phyloP scores from a whole-genome alignment of 2,329 filamentous ascomycete species.

The Sporothrix luriei region DNA sequence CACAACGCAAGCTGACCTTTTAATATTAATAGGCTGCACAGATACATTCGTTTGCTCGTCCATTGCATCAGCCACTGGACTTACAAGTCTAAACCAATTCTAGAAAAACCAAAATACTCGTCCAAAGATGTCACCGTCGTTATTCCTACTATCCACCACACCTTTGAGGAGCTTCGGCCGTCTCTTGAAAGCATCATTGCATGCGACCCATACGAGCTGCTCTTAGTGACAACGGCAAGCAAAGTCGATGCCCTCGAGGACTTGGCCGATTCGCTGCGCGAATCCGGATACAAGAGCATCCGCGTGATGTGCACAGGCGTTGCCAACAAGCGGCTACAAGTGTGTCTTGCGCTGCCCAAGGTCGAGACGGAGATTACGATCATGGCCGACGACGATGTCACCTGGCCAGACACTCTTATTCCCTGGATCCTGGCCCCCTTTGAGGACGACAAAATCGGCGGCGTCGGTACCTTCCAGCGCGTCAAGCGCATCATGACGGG shows the following conservation, averaged over 20 bases:
- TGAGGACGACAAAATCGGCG: conserved; percentile 79
- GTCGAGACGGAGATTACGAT: conserved; percentile 83
- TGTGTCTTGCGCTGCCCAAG: conserved; percentile 85
- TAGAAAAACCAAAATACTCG: conserved; percentile 76
- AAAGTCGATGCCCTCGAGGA: conserved; percentile 70
- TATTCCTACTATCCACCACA: conserved; percentile 87
- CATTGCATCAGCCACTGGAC: conserved; percentile 84
- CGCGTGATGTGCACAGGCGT: conserved; percentile 76
- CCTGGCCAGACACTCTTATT: conserved; percentile 82
- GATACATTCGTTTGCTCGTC: conserved; percentile 82
- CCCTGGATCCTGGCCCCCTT: conserved; percentile 94
- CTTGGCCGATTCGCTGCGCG: conserved; percentile 63
- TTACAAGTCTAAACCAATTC: conserved; percentile 82
- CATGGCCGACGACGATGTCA: conserved; percentile 94
- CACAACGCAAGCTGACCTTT: neutral
- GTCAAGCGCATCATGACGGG: conserved; percentile 69
- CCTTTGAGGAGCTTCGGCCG: conserved; percentile 77
- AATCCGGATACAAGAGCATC: conserved; percentile 58
- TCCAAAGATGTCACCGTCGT: conserved; percentile 89
- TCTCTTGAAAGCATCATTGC: conserved; percentile 77
- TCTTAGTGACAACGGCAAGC: conserved; percentile 83
- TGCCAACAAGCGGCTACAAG: conserved; percentile 93
- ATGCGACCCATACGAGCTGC: conserved; percentile 70
- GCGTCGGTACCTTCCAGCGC: conserved; percentile 88
- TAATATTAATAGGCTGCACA: conserved; percentile 66